These are phyloP conservation scores for Tetracentron sinense DNA, from an alignment of 164 flowering plant species.

Conservation along the genomic window DNA sequence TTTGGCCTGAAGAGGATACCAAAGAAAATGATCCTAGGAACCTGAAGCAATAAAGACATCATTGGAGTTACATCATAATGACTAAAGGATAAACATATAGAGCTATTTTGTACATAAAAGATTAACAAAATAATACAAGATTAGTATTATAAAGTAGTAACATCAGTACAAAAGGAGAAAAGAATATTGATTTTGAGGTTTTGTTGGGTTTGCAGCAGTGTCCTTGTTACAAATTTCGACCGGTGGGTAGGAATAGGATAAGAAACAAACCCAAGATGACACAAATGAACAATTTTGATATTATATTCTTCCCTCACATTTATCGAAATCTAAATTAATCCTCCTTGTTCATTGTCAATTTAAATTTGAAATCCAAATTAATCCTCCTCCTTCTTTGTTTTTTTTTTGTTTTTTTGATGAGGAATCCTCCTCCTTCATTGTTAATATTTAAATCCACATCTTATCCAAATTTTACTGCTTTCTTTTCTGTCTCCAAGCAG, in stretches of 20 bases:
- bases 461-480: neutral
- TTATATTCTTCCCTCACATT: neutral
- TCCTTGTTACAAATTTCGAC: neutral
- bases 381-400: neutral
- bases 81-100: too few species aligned
- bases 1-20: too few species aligned
- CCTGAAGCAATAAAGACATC: too few species aligned
- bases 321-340: neutral
- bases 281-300: neutral
- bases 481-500: neutral
- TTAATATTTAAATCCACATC: neutral
- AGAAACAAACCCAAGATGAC: neutral
- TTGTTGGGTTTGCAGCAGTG: too few species aligned
- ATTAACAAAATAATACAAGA: neutral
- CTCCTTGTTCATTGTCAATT: neutral
- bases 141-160: neutral
- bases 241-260: neutral
- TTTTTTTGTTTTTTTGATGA: too few species aligned
- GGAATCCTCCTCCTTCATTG: neutral
- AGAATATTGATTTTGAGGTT: too few species aligned
- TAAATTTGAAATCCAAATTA: neutral
- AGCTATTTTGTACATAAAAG: too few species aligned
- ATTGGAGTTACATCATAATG: too few species aligned
- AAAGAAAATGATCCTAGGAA: too few species aligned
- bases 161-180: too few species aligned